Conservation (phyloP, 1,284 basidiomycete genomes). For the Coniferiporia sulphurascens region DNA sequence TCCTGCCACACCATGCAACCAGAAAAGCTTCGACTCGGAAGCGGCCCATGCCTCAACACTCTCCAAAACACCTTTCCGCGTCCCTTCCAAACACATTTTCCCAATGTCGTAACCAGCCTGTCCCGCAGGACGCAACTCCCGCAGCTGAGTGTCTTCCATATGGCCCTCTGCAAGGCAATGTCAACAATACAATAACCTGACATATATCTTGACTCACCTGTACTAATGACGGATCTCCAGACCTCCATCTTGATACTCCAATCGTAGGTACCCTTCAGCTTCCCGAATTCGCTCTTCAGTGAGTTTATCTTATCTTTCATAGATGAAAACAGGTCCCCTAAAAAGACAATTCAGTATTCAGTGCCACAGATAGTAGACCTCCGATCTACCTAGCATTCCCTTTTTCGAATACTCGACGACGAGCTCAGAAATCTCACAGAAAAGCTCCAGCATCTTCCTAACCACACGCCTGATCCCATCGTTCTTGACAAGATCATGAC, state of each 20-base stretch:
- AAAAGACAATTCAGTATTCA: neutral
- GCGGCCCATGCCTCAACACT: neutral
- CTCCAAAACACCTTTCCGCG: neutral
- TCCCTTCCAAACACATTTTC: conserved; percentile 5
- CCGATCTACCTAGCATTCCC: neutral
- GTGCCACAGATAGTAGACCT: neutral
- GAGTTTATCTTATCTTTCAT: neutral
- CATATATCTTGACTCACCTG: neutral
- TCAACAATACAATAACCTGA: neutral
- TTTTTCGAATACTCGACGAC: neutral
- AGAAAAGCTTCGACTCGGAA: conserved; percentile 25
- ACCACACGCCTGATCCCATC: too few species aligned
- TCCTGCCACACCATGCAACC: too few species aligned
- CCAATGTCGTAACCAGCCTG: too few species aligned
- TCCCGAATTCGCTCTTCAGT: too few species aligned
- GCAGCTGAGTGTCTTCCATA: neutral
- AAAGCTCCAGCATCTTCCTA: neutral
- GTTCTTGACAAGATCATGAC: neutral
- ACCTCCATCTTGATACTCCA: too few species aligned
- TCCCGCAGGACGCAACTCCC: neutral
- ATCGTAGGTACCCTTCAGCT: too few species aligned
- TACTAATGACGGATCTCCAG: too few species aligned
- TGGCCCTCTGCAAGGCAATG: neutral
- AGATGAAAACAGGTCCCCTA: neutral
- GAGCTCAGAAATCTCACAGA: neutral